These are phyloP conservation scores for Apiospora aurea DNA, from an alignment of 2,329 filamentous ascomycete species.

Conservation along the genomic window DNA sequence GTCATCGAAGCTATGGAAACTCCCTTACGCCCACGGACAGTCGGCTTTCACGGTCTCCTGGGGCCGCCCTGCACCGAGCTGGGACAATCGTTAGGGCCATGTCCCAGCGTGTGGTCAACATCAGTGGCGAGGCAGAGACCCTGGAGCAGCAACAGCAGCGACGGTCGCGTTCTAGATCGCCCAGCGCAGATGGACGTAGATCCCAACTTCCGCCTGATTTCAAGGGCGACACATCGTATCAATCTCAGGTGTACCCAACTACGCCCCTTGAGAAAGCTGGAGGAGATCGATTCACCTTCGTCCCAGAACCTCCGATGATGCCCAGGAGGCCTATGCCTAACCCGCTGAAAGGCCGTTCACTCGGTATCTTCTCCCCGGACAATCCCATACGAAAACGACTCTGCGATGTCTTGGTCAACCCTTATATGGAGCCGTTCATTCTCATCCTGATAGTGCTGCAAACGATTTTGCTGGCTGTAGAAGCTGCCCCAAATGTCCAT, in stretches of 20 bases:
- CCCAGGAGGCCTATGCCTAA: constrained; percentile 62
- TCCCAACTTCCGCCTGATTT: constrained; percentile 53
- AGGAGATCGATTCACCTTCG: constrained; percentile 40
- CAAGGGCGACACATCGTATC: constrained; percentile 58
- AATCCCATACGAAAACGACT: constrained; percentile 76
- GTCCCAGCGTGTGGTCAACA: constrained; percentile 96
- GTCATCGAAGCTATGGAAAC: constrained; percentile 64
- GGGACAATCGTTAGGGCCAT: constrained; percentile 83
- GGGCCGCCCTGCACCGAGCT: constrained; percentile 69
- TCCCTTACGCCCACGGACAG: constrained; percentile 60
- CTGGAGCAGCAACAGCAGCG: constrained; percentile 76
- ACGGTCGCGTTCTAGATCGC: constrained; percentile 65
- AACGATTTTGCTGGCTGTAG: constrained; percentile 84
- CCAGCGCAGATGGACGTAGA: constrained; percentile 58
- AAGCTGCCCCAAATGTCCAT: constrained; percentile 77
- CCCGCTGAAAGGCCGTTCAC: constrained; percentile 83
- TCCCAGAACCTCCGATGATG: constrained; percentile 39
- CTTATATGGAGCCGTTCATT: constrained; percentile 85
- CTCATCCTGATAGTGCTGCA: constrained; percentile 88
- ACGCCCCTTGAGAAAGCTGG: constrained; percentile 55
- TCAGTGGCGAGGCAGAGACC: constrained; percentile 90
- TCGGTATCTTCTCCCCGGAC: constrained; percentile 84
- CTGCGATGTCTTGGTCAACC: constrained; percentile 85
- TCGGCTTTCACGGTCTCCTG: constrained; percentile 67
- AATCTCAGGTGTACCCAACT: constrained; percentile 53